Conservation (phyloP, 1,284 basidiomycete genomes). For the Trichosporon ovoides region DNA sequence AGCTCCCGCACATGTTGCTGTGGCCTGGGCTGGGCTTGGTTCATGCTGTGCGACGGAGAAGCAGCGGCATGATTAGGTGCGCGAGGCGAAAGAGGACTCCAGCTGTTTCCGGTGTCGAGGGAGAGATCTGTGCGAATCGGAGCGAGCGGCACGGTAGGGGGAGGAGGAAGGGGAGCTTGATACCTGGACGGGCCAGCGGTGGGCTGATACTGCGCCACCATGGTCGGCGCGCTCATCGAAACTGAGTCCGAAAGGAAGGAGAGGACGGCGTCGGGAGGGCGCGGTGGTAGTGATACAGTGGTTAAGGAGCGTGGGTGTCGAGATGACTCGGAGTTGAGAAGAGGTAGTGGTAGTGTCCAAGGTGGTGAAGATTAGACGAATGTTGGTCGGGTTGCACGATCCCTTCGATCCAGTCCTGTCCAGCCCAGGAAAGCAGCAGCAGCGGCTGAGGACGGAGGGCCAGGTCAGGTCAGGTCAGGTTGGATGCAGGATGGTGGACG, state of each 20-base stretch:
- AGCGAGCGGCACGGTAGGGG: constrained; percentile 3
- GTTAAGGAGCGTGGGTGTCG: background rate
- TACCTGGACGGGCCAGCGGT: constrained; percentile 23
- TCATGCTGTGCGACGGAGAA: background rate
- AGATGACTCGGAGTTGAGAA: background rate
- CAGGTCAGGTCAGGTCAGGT: no score
- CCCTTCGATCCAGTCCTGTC: no score
- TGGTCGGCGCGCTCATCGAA: constrained; percentile 9
- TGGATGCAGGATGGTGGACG: no score
- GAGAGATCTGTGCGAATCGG: constrained; percentile 6
- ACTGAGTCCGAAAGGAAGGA: background rate
- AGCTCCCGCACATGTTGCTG: background rate
- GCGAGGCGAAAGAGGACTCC: background rate
- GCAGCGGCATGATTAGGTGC: background rate
- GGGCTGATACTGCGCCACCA: constrained; percentile 21
- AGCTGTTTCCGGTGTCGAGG: background rate
- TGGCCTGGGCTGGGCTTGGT: background rate
- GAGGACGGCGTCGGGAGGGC: no score
- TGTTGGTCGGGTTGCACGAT: no score
- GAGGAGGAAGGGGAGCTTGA: constrained; percentile 1
- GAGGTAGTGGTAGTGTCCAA: background rate
- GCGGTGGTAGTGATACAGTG: no score
- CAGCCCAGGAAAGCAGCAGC: no score
- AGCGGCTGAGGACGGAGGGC: no score
- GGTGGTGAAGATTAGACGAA: background rate